These are phyloP conservation scores for Fusarium penzigii DNA, from an alignment of 2,329 filamentous ascomycete species.

Conservation along the genomic window DNA sequence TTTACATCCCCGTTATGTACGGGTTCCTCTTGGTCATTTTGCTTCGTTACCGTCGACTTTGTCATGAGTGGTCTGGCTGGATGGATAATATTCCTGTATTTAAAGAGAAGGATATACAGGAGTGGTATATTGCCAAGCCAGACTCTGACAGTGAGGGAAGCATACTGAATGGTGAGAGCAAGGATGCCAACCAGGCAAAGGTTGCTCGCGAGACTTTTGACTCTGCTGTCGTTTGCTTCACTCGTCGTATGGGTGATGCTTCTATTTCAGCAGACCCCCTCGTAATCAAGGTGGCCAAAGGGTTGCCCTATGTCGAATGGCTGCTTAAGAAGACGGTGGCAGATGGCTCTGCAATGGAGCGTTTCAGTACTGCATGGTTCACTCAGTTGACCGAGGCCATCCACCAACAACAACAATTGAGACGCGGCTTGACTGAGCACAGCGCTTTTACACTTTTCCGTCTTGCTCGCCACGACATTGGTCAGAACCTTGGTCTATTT, in stretches of 20 bases:
- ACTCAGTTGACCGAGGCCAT: constrained; percentile 14
- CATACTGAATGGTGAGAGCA: constrained; percentile 1
- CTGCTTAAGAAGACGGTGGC: constrained; percentile 15
- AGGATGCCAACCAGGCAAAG: background rate
- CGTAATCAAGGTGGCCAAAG: constrained; percentile 8
- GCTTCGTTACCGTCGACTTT: constrained; percentile 12
- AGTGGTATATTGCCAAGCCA: constrained; percentile 11
- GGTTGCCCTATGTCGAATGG: constrained; percentile 18
- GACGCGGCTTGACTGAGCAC: constrained; percentile 18
- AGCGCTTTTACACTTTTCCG: constrained; percentile 16
- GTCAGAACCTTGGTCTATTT: constrained; percentile 19
- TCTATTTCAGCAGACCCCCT: constrained; percentile 3
- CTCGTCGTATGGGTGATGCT: constrained; percentile 10
- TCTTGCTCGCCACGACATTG: constrained; percentile 15
- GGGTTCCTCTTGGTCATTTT: constrained; percentile 9
- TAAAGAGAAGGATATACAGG: constrained; percentile 9
- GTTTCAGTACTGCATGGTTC: constrained; percentile 21
- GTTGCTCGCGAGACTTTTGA: constrained; percentile 7
- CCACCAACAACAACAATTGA: constrained; percentile 12
- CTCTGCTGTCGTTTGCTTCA: constrained; percentile 4
- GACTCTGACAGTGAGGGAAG: background rate
- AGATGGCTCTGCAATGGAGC: background rate
- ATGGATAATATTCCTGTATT: constrained; percentile 20
- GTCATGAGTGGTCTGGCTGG: constrained; percentile 19
- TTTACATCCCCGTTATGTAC: constrained; percentile 19